phyloP scores from a whole-genome alignment of 2,329 filamentous ascomycete species.

The Phaeosphaeria sp. region DNA sequence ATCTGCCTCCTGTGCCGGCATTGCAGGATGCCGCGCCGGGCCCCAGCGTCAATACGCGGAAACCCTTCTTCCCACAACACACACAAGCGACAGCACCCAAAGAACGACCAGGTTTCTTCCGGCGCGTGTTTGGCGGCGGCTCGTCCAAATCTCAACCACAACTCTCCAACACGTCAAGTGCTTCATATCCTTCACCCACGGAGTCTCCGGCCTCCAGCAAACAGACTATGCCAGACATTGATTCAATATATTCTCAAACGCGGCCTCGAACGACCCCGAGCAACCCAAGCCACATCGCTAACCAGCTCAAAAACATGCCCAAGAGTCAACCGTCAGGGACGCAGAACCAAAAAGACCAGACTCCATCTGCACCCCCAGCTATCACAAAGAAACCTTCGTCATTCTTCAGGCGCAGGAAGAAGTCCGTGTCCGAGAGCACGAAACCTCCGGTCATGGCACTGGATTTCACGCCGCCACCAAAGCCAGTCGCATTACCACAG shows the following conservation, averaged over 20 bases:
- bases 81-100: slow-evolving; percentile 50
- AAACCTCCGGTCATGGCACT: slow-evolving; percentile 65
- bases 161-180: slow-evolving; percentile 23
- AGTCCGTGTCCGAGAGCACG: slow-evolving; percentile 75
- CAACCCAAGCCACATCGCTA: slow-evolving; percentile 53
- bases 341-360: slow-evolving; percentile 28
- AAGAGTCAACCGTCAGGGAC: slow-evolving; percentile 34
- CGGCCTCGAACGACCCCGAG: slow-evolving; percentile 49
- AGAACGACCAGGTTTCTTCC: slow-evolving; percentile 88
- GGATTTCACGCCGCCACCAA: slow-evolving; percentile 45
- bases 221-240: slow-evolving; percentile 32
- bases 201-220: slow-evolving; percentile 22
- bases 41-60: slow-evolving; percentile 60
- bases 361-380: slow-evolving; percentile 32
- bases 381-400: slow-evolving; percentile 92
- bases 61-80: slow-evolving; percentile 49
- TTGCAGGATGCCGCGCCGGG: slow-evolving; percentile 60
- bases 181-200: slow-evolving; percentile 18
- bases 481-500: slow-evolving; percentile 37
- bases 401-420: slow-evolving; percentile 93
- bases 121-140: slow-evolving; percentile 77
- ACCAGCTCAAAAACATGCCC: slow-evolving; percentile 54
- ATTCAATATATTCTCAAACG: slow-evolving; percentile 39
- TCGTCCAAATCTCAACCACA: slow-evolving; percentile 64
- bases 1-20: slow-evolving; percentile 53